Evolutionary conservation across 2,329 filamentous ascomycete species (phyloP).

Genomic region (Ramularia endophylla): DNA sequence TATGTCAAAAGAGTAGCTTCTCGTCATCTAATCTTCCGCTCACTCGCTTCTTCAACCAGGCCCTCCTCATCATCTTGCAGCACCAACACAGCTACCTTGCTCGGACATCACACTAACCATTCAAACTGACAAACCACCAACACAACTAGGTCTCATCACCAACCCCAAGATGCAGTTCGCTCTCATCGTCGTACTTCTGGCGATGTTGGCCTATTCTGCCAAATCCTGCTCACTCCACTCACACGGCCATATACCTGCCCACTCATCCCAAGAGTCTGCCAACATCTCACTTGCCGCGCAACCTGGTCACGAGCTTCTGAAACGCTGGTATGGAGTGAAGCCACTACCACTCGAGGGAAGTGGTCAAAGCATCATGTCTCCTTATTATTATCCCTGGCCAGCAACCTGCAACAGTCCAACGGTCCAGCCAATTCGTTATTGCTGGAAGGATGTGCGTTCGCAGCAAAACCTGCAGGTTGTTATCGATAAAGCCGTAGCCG

Average conservation of each 20-base stretch:
- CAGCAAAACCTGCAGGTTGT: conserved; percentile 13
- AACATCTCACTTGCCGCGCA: neutral
- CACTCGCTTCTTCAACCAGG: too few relatives aligned
- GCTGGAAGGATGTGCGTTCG: conserved; percentile 16
- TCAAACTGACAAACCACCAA: too few relatives aligned
- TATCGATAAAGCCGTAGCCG: conserved; percentile 11
- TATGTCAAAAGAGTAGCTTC: too few relatives aligned
- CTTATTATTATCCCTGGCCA: conserved; percentile 17
- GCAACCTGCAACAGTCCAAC: conserved; percentile 6
- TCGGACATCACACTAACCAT: too few relatives aligned
- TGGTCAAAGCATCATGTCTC: neutral
- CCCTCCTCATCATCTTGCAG: too few relatives aligned
- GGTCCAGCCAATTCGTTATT: conserved; percentile 17
- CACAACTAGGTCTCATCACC: too few relatives aligned
- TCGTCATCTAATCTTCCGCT: too few relatives aligned
- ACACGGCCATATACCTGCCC: too few relatives aligned
- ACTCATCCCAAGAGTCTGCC: neutral
- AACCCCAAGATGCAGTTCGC: too few relatives aligned
- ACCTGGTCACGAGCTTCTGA: neutral
- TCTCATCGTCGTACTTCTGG: too few relatives aligned
- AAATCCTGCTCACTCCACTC: neutral
- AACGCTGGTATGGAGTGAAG: conserved; percentile 15
- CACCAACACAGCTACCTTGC: too few relatives aligned
- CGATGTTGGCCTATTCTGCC: too few relatives aligned
- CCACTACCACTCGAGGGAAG: neutral